Conservation (phyloP, 306 rosid genomes). For the Ammopiptanthus mongolicus region DNA sequence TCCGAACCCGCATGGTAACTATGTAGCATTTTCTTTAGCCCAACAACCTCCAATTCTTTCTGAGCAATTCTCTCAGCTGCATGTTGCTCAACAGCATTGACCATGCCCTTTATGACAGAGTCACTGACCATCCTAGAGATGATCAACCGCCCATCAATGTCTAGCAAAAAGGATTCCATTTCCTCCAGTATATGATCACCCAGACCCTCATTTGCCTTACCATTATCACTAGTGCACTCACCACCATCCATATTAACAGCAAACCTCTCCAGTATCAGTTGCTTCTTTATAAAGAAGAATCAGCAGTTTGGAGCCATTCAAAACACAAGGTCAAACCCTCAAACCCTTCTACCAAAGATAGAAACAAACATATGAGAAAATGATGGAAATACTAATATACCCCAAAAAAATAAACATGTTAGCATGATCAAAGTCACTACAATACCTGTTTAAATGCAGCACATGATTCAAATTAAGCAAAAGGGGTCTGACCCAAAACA, state of each 20-base stretch:
- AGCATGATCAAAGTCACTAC: not conserved
- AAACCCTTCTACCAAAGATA: conserved; percentile 14
- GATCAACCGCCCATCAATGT: conserved; percentile 51
- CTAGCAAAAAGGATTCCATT: conserved; percentile 57
- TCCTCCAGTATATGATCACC: conserved; percentile 50
- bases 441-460: no score
- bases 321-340: conserved; percentile 16
- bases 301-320: conserved; percentile 18
- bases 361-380: conserved; percentile 1
- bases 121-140: conserved; percentile 91
- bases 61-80: conserved; percentile 64
- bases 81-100: conserved; percentile 61
- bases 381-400: not conserved
- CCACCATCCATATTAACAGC: conserved; percentile 28
- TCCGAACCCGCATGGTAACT: conserved; percentile 26
- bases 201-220: conserved; percentile 33
- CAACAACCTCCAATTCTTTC: conserved; percentile 66
- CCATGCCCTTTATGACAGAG: conserved; percentile 72
- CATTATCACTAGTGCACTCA: conserved; percentile 25
- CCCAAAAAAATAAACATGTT: not conserved
- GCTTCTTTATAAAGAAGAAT: conserved; percentile 14
- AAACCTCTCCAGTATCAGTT: conserved; percentile 22
- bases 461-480: not conserved
- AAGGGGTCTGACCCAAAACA: not conserved
- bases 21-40: conserved; percentile 47